Evolutionary conservation across 306 rosid species (phyloP), one percentile per base, ranked within the genome.

Genomic region (Inga laurina): DNA sequence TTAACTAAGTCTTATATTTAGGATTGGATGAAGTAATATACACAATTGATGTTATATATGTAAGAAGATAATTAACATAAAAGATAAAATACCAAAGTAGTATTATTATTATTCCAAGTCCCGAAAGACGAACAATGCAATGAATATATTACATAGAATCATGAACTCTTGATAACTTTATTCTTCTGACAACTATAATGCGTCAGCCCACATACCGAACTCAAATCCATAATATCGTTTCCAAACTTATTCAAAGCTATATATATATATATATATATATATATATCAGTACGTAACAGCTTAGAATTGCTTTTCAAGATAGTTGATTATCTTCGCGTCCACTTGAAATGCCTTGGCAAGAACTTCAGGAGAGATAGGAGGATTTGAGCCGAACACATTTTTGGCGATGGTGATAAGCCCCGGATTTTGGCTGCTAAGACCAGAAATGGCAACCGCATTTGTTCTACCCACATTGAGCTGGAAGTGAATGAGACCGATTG

Each of bases 271-370:
- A 0, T 27, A 27, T 34, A 4, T 21, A 0, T 27, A 1, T 0
- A 27, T 27, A 1, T 27, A 27, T 27, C 30, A 27, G 30, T 27
- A 27, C 8, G 13, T 57, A n/a, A 57, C 13, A 0, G 18, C 34
- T 74, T 64, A 85, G 37, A 85, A 85, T 10, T 76, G 86, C 35
- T 81, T 84, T 27, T 85, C 66, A 39, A 88, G 85, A 24, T 49
- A 1, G 16, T 83, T 34, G 0, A 85, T 70, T 11, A 74, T 5
- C 0, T 51, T 86, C 8, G 67, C 78, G 41, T 83, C 85, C 7
- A 85, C 82, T 37, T 77, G 87, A 56, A 83, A 88, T 9, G 89
- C 86, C 72, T 79, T 83, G 10, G 87, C 34, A 1, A 83, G 84
- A 27, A 83, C 74, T 12, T 88, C 68, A 0, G 68, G 12, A 45